Evolutionary conservation across 345 rosid species (phyloP).

Genomic region (Cochlearia excelsa): DNA sequence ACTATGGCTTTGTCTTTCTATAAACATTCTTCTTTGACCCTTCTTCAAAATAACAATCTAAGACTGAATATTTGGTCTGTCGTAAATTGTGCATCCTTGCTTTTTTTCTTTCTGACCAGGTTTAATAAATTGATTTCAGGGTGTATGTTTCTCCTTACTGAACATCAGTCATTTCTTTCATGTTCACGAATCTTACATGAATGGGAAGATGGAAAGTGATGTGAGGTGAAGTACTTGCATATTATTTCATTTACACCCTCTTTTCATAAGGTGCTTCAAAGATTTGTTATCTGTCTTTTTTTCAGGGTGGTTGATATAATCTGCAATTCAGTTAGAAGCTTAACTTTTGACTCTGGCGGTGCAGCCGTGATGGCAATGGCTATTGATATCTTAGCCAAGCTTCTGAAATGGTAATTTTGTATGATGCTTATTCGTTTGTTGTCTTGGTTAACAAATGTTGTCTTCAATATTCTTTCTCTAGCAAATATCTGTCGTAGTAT

Average conservation of each 20-base stretch:
- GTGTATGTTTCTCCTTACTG: conserved; percentile 66
- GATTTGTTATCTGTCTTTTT: conserved; percentile 23
- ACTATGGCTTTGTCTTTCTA: conserved; percentile 11
- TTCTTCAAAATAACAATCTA: conserved; percentile 17
- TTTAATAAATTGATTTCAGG: conserved; percentile 43
- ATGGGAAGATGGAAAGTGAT: conserved; percentile 50
- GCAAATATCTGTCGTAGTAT: conserved; percentile 5
- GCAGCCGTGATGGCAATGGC: conserved; percentile 73
- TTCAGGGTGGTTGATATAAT: conserved; percentile 80
- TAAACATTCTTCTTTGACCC: conserved; percentile 5
- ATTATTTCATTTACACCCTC: conserved; percentile 5
- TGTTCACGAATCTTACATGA: conserved; percentile 42
- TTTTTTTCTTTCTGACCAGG: conserved; percentile 23
- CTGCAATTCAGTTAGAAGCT: conserved; percentile 57
- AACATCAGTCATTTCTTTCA: conserved; percentile 50
- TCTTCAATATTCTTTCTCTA: conserved; percentile 12
- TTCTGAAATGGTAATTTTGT: conserved; percentile 66
- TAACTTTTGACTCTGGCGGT: conserved; percentile 50
- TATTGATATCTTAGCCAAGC: conserved; percentile 64
- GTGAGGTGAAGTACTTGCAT: conserved; percentile 51
- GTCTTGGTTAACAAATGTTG: conserved; percentile 6
- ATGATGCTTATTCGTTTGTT: conserved; percentile 12
- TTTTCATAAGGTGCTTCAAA: conserved; percentile 16
- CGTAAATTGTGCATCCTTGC: conserved; percentile 10
- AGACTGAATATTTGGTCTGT: conserved; percentile 21